A percentile compares a stretch with the other conserved stretches of the same genome.
These are phyloP conservation scores for Inonotus obliquus DNA, from an alignment of 1,284 basidiomycete genomes.

Conservation along the genomic window DNA sequence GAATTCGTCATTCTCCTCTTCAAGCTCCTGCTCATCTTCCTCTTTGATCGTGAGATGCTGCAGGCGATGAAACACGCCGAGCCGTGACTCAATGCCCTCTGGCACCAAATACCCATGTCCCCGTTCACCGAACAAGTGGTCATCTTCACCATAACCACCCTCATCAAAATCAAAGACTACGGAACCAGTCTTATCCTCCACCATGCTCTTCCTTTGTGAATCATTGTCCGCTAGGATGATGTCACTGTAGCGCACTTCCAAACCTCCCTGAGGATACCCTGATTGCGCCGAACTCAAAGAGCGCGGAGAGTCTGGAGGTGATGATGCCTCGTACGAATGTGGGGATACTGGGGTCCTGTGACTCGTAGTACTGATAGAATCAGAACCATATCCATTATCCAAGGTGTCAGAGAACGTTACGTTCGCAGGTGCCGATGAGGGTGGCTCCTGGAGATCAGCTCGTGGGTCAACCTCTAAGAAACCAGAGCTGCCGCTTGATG, in stretches of 20 bases:
- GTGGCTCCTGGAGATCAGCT: not conserved
- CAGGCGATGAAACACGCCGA: slow-evolving; percentile 1
- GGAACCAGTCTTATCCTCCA: not conserved
- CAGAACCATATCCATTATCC: slow-evolving; percentile 14
- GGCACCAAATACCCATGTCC: slow-evolving; percentile 15
- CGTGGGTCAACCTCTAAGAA: not conserved
- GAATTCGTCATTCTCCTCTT: not conserved
- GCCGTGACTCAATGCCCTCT: not conserved
- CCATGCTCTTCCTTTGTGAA: not conserved
- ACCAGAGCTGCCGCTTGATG: not conserved
- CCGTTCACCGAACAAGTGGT: not conserved
- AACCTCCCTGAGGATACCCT: not conserved
- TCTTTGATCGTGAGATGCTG: slow-evolving; percentile 18
- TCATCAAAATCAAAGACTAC: slow-evolving; percentile 14
- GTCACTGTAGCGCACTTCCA: not conserved
- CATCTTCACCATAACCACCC: slow-evolving; percentile 12
- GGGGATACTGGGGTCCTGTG: not conserved
- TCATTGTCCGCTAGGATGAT: not conserved
- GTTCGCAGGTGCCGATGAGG: slow-evolving; percentile 12
- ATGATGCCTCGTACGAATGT: not conserved
- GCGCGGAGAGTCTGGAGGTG: slow-evolving; percentile 1
- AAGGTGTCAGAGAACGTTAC: not conserved
- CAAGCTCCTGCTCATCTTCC: slow-evolving; percentile 15
- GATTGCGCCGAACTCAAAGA: not conserved
- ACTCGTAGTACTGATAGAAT: slow-evolving; percentile 1